These are phyloP conservation scores for Botryotinia convoluta DNA, from an alignment of 2,329 filamentous ascomycete genomes.

Conservation along the genomic window DNA sequence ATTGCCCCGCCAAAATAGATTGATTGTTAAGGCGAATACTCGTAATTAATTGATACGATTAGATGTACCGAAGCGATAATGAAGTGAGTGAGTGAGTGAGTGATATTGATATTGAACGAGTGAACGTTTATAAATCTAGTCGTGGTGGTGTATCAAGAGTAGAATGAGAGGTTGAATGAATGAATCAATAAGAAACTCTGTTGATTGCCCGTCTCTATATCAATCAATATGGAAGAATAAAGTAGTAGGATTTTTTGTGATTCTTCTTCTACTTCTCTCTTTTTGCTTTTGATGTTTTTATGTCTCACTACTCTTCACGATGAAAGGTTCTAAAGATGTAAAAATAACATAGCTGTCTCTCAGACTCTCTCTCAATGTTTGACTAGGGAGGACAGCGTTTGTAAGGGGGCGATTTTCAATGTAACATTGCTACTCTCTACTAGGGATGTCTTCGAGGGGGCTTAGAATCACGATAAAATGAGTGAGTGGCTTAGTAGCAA, in stretches of 20 bases:
- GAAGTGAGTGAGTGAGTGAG: background rate
- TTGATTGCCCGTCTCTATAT: background rate
- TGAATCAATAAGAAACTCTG: background rate
- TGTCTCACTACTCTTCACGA: background rate
- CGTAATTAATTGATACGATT: too few relatives aligned
- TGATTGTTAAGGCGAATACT: background rate
- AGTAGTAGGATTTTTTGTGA: too few relatives aligned
- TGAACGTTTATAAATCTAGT: background rate
- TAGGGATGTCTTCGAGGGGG: background rate
- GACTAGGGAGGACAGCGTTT: background rate
- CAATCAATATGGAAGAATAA: background rate
- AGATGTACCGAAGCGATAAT: background rate
- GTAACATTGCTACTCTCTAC: background rate
- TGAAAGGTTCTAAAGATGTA: background rate
- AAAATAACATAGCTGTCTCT: background rate
- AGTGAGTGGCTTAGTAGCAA: background rate
- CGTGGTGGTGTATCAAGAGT: background rate
- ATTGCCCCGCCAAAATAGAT: constrained; percentile 23
- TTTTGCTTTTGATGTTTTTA: background rate
- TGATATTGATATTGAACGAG: background rate
- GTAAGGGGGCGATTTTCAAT: background rate
- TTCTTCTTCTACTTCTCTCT: background rate
- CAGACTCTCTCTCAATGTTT: background rate
- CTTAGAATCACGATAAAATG: background rate
- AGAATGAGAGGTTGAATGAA: background rate